Base-by-base conservation (phyloP, 2,329 filamentous ascomycete genomes). In the Aspergillus niger region DNA sequence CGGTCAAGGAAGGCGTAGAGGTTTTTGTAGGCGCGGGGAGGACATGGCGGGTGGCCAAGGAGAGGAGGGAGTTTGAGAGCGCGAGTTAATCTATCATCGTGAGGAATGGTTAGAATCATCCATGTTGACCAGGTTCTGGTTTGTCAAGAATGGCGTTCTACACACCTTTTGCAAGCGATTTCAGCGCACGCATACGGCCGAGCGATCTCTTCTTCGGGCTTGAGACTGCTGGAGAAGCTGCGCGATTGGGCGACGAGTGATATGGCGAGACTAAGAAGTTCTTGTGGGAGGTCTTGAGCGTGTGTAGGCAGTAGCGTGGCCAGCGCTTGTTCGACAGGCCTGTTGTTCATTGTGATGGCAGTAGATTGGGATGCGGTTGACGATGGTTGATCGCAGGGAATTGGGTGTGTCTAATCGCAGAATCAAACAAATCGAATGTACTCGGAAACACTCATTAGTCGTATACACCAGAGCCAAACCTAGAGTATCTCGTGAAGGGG, bases 181-280 rank as follows among this genome's bases (percentile, higher is more conserved):
- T 97, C 89, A 13, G 91, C 90, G 74, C 92, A 97, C 3, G 89
- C 90, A 74, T 95, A 95, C 4, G 86, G 83, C 20, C 93, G 85
- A n/a, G 89, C 91, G 65, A 95, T 87, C 74, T 97, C 93, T 74
- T 97, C 92, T 58, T 96, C 91, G 3, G 88, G 84, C 73, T 92
- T 96, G 56, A 97, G 81, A 15, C 85, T 89, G 70, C 86, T 88
- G 53, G 91, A 91, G 69, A 87, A 88, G 71, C 88, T 86, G 36
- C 91, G 87, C 11, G 92, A 96, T 75, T 95, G 92, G 2, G 91
- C 88, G 48, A 96, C 85, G 6, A 96, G 81, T 8, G 89, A 91
- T 55, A 83, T 81, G 1, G 91, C 87, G 8, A 93, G 83, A 59
- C 90, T 86, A 59, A 91, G 76, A 5, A 96, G 85, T n/a, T 87